Evolutionary conservation across 208 protist genomes (phyloP).

Genomic region (Balamuthia mandrillaris): DNA sequence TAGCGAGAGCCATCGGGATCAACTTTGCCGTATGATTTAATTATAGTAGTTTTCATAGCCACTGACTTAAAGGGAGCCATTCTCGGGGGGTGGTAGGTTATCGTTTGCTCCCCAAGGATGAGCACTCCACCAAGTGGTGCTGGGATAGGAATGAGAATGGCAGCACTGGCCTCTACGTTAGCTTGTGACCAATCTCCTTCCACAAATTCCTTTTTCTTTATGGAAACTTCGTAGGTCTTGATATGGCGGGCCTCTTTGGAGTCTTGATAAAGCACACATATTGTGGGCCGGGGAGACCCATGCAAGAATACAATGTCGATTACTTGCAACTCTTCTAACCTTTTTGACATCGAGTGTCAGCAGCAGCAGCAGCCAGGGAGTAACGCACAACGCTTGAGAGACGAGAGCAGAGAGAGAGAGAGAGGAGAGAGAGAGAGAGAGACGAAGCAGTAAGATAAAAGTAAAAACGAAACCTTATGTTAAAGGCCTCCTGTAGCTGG

Average conservation of each 20-base stretch:
- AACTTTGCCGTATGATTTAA: slow-evolving; percentile 42
- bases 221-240: slow-evolving; percentile 56
- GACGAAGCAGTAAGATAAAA: not conserved
- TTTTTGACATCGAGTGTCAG: not conserved
- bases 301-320: slow-evolving; percentile 74
- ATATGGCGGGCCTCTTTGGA: slow-evolving; percentile 57
- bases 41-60: slow-evolving; percentile 38
- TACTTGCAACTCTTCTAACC: slow-evolving; percentile 67
- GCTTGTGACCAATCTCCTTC: slow-evolving; percentile 46
- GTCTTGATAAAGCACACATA: slow-evolving; percentile 70
- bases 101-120: slow-evolving; percentile 67
- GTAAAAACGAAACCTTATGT: slow-evolving; percentile 48
- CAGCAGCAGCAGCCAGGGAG: not conserved
- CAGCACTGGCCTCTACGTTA: slow-evolving; percentile 61
- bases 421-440: not conserved
- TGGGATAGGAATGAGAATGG: slow-evolving; percentile 64
- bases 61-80: not conserved
- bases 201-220: slow-evolving; percentile 53
- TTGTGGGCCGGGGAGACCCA: slow-evolving; percentile 49
- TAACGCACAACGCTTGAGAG: no score
- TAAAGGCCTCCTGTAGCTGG: slow-evolving; percentile 61
- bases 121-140: slow-evolving; percentile 59
- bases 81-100: slow-evolving; percentile 66
- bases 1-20: slow-evolving; percentile 63
- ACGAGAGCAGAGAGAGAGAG: no score